phyloP scores from a whole-genome alignment of 2,329 filamentous ascomycete genomes.

The Colletotrichum brevisporum region DNA sequence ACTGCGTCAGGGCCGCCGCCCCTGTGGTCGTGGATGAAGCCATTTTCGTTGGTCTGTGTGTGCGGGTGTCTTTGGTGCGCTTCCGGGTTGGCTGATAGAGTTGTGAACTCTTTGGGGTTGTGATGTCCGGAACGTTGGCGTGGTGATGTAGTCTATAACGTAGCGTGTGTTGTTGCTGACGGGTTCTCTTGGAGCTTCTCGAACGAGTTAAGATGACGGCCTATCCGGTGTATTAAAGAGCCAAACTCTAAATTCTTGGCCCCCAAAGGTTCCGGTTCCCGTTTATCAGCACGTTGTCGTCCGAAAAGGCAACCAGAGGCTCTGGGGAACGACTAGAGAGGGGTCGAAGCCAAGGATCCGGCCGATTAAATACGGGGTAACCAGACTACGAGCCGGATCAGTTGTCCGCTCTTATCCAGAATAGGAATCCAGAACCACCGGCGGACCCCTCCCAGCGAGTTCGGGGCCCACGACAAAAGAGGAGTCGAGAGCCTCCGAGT shows the following conservation, averaged over 20 bases:
- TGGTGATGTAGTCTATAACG: background rate
- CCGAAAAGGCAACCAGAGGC: slow-evolving; percentile 20
- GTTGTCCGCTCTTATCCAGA: background rate
- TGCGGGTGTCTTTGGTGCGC: background rate
- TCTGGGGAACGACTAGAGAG: background rate
- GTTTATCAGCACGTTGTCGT: background rate
- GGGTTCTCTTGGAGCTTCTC: background rate
- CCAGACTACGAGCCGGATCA: background rate
- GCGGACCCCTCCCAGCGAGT: slow-evolving; percentile 8
- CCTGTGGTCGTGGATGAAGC: slow-evolving; percentile 6
- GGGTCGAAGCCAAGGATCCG: background rate
- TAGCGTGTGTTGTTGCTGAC: background rate
- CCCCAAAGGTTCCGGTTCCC: background rate
- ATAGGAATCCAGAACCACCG: slow-evolving; percentile 28
- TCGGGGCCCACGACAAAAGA: slow-evolving; percentile 1
- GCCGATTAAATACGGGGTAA: slow-evolving; percentile 2
- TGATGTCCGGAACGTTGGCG: too few relatives aligned
- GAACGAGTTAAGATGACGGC: background rate
- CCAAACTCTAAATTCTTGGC: slow-evolving; percentile 11
- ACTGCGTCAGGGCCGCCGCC: slow-evolving; percentile 11
- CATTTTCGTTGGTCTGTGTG: slow-evolving; percentile 1
- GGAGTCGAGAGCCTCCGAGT: slow-evolving; percentile 26
- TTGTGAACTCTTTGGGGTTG: background rate
- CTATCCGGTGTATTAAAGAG: background rate
- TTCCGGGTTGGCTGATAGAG: background rate